Evolutionary conservation across 306 rosid species (phyloP), one percentile per base, ranked within the genome.

Genomic region (Macrotyloma uniflorum): DNA sequence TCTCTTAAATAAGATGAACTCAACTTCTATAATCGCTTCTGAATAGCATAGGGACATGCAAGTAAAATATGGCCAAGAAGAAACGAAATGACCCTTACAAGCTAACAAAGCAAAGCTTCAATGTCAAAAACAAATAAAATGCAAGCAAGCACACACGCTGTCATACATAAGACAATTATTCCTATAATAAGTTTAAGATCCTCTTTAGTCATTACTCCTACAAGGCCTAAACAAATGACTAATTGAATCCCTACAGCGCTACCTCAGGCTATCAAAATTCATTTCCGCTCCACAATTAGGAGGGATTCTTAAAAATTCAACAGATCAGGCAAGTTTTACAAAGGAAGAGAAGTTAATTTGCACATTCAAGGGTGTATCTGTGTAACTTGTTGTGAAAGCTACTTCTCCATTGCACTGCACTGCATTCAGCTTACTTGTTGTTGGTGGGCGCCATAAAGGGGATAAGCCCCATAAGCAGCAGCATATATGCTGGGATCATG

Each of bases 351-450:
- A 49, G 64, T 67, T 80, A 73, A 67, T 72, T 80, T 38, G 43
- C 83, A 79, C 79, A 70, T 70, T 68, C 70, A 70, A 50, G 80
- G 43, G 32, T 75, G 67, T 75, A 54, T 10, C 67, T 76, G 87
- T 83, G 40, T 71, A 67, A 64, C 79, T 77, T 77, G 75, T 51
- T 82, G 79, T 36, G 55, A 63, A 64, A 75, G 66, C 78, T 80
- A 67, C 77, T 83, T 13, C 36, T 50, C 85, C 82, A 23, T 40
- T 51, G 82, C 81, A 24, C 43, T 76, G 82, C 72, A 76, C 75
- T 77, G 80, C 76, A 77, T 43, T 95, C 87, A 91, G 91, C 90
- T 96, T 80, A 96, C 98, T 88, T 93, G 98, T 78, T 96, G 98
- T 76, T 93, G 98, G 85, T 92, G 98, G 73, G 87, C 93, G 58